phyloP scores from a whole-genome alignment of 2,329 filamentous ascomycete species.

The Aspergillus novoparasiticus region DNA sequence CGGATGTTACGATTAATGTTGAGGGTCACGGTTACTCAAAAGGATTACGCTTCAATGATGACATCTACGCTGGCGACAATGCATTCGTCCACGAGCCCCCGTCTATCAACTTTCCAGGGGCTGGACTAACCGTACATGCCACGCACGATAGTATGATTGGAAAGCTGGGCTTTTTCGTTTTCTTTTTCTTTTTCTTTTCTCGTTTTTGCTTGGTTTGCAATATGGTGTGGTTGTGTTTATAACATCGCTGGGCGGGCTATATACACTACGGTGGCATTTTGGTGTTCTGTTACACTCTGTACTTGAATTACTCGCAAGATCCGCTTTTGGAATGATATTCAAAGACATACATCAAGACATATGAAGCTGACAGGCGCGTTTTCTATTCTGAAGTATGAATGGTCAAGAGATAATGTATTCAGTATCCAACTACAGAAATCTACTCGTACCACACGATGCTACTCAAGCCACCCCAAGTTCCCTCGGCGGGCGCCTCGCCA shows the following conservation, averaged over 20 bases:
- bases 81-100: constrained; percentile 1
- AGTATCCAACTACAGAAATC: background rate
- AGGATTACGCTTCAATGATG: constrained; percentile 26
- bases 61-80: constrained; percentile 13
- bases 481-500: constrained; percentile 30
- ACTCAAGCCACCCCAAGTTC: constrained; percentile 33
- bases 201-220: constrained; percentile 10
- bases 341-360: background rate
- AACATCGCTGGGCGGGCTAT: constrained; percentile 21
- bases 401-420: background rate
- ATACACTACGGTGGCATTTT: constrained; percentile 25
- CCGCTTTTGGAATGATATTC: background rate
- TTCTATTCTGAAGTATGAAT: background rate
- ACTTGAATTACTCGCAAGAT: background rate
- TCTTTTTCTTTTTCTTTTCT: constrained; percentile 8
- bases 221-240: constrained; percentile 9
- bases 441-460: constrained; percentile 41
- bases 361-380: background rate
- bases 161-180: constrained; percentile 32
- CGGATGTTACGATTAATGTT: constrained; percentile 34
- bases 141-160: constrained; percentile 14
- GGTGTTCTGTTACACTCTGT: constrained; percentile 12
- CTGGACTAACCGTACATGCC: background rate
- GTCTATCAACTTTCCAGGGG: background rate
- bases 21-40: constrained; percentile 22